A percentile compares a stretch with the other conserved stretches of the same genome.
phyloP scores from a whole-genome alignment of 306 rosid species.

The Prosopis cineraria region DNA sequence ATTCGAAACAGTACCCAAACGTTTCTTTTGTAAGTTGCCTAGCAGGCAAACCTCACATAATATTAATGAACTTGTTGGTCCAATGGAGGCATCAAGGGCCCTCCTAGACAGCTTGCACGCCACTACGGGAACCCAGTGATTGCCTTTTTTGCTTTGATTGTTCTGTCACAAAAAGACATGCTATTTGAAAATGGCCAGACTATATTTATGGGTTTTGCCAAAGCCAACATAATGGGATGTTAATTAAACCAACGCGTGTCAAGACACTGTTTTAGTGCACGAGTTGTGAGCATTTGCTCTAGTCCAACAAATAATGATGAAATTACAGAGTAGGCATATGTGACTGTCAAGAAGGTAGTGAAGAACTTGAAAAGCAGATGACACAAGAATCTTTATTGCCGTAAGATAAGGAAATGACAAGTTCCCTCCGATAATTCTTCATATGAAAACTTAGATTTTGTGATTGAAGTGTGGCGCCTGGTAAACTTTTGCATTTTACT shows the following conservation, averaged over 20 bases:
- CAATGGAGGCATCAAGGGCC: neutral
- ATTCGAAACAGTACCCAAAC: neutral
- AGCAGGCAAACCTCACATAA: neutral
- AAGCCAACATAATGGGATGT: neutral
- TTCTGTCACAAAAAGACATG: constrained; percentile 12
- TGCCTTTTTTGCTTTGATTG: neutral
- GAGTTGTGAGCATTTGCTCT: neutral
- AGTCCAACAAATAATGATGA: neutral
- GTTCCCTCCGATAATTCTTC: neutral
- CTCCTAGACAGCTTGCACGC: neutral
- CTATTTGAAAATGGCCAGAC: neutral
- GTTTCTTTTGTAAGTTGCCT: neutral
- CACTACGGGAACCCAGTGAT: constrained; percentile 23
- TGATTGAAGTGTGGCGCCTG: neutral
- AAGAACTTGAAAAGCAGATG: neutral
- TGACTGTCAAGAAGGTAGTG: neutral
- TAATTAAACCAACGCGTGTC: neutral
- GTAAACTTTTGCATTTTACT: neutral
- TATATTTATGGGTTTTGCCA: neutral
- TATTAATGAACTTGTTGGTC: neutral
- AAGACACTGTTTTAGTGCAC: neutral
- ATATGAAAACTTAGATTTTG: neutral
- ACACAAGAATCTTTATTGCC: neutral
- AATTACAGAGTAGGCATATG: neutral
- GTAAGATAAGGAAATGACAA: neutral